Percentiles rank a stretch among this genome's conserved stretches.
Conservation (phyloP, 192 early-diverging fungal genomes). For the Backusella tarrabulga region DNA sequence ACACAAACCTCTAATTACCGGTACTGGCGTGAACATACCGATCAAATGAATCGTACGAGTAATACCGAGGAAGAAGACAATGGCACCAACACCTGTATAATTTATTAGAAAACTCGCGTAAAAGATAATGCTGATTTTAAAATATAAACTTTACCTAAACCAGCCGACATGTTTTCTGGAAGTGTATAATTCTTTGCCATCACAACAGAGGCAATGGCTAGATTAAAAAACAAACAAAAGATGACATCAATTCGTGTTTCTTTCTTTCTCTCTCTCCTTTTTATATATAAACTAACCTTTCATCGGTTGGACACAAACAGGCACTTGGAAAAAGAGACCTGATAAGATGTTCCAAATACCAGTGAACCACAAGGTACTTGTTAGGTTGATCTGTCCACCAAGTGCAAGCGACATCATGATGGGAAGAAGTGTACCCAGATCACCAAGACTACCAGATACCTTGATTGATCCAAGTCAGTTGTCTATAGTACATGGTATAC, state of each 20-base stretch:
- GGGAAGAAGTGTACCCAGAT: constrained; percentile 55
- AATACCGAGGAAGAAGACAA: constrained; percentile 64
- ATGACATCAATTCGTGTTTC: background rate
- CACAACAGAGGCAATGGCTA: constrained; percentile 81
- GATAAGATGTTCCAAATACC: constrained; percentile 87
- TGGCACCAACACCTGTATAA: constrained; percentile 47
- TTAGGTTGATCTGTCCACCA: constrained; percentile 71
- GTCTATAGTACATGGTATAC: too few species aligned
- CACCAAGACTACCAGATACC: constrained; percentile 36
- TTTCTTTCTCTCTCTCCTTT: background rate
- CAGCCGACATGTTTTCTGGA: constrained; percentile 69
- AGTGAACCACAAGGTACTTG: constrained; percentile 81
- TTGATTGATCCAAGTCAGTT: background rate
- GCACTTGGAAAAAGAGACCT: constrained; percentile 74
- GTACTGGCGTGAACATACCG: constrained; percentile 64
- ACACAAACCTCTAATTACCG: constrained; percentile 64
- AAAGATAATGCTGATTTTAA: too few species aligned
- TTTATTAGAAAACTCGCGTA: too few species aligned
- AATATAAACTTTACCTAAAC: constrained; percentile 36
- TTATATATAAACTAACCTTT: constrained; percentile 52
- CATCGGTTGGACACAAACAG: constrained; percentile 94
- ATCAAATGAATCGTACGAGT: constrained; percentile 71
- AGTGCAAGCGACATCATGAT: constrained; percentile 79
- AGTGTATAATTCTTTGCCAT: constrained; percentile 66
- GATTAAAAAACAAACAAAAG: background rate